Percentiles rank a stretch among this genome's conserved stretches.
Evolutionary conservation across 768 basidiomycete species (phyloP).

Genomic region (Pholiota conissans): DNA sequence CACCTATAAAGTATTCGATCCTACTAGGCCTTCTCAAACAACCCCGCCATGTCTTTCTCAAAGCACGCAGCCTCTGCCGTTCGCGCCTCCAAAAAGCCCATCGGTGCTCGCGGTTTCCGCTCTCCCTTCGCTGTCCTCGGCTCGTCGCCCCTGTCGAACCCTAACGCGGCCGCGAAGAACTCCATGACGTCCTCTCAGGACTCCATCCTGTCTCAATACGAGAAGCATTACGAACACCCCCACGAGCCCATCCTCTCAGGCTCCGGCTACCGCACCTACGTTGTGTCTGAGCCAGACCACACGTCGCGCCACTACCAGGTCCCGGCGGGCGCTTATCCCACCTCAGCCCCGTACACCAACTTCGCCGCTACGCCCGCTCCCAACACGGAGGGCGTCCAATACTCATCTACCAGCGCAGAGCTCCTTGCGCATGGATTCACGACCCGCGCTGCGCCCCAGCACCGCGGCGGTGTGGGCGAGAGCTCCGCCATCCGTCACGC

Average conservation of each 20-base stretch:
- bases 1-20: constrained; percentile 11
- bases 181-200: constrained; percentile 33
- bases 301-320: constrained; percentile 62
- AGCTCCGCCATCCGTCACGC: constrained; percentile 45
- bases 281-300: constrained; percentile 73
- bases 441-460: constrained; percentile 39
- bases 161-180: constrained; percentile 26
- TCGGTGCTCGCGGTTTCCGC: constrained; percentile 55
- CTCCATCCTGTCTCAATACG: constrained; percentile 42
- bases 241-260: constrained; percentile 45
- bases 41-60: constrained; percentile 31
- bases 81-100: constrained; percentile 22
- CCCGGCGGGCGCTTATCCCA: constrained; percentile 69
- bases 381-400: constrained; percentile 30
- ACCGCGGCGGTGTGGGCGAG: constrained; percentile 45
- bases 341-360: constrained; percentile 45
- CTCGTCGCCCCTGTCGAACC: constrained; percentile 32
- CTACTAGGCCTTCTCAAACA: constrained; percentile 5
- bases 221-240: constrained; percentile 59
- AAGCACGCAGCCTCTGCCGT: constrained; percentile 20
- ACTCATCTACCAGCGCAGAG: constrained; percentile 43
- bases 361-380: constrained; percentile 41
- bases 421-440: constrained; percentile 42
- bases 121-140: constrained; percentile 57
- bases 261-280: constrained; percentile 60